Evolutionary conservation across 169 alveolate genomes (phyloP).

Genomic region (Cryptosporidium bovis): DNA sequence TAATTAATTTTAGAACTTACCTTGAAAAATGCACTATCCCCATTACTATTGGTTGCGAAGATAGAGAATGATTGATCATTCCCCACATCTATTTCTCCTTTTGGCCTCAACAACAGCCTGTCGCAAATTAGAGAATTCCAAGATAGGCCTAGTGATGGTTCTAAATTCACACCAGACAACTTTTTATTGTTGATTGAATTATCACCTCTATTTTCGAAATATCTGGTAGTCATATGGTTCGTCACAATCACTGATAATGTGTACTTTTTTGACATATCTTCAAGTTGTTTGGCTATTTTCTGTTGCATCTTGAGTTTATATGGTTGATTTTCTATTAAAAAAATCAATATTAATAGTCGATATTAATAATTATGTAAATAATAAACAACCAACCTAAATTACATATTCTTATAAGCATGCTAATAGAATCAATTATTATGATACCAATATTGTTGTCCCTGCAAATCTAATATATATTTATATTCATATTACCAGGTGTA

Average conservation of each 20-base stretch:
- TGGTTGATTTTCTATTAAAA: constrained; percentile 22
- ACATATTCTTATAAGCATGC: constrained; percentile 68
- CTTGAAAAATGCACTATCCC: constrained; percentile 50
- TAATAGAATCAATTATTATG: constrained; percentile 67
- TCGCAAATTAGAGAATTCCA: constrained; percentile 62
- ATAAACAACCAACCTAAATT: constrained; percentile 23
- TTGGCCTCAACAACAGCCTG: constrained; percentile 24
- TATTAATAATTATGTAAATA: not conserved
- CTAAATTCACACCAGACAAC: not conserved
- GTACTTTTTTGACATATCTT: constrained; percentile 43
- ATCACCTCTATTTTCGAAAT: not conserved
- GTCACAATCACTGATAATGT: constrained; percentile 54
- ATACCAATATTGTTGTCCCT: constrained; percentile 46
- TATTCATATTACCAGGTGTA: not conserved
- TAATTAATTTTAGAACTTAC: constrained; percentile 12
- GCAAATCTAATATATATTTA: constrained; percentile 22
- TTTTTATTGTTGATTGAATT: not conserved
- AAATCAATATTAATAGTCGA: not conserved
- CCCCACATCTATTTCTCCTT: not conserved
- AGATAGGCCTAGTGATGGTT: constrained; percentile 65
- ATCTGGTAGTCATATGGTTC: constrained; percentile 63
- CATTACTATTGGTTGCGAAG: constrained; percentile 16
- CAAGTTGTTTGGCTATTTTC: constrained; percentile 49
- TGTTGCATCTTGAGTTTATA: constrained; percentile 61
- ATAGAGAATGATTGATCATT: not conserved